These are phyloP conservation scores for Borealophlyctis nickersoniae DNA, from an alignment of 192 early-diverging fungal genomes.

Conservation along the genomic window DNA sequence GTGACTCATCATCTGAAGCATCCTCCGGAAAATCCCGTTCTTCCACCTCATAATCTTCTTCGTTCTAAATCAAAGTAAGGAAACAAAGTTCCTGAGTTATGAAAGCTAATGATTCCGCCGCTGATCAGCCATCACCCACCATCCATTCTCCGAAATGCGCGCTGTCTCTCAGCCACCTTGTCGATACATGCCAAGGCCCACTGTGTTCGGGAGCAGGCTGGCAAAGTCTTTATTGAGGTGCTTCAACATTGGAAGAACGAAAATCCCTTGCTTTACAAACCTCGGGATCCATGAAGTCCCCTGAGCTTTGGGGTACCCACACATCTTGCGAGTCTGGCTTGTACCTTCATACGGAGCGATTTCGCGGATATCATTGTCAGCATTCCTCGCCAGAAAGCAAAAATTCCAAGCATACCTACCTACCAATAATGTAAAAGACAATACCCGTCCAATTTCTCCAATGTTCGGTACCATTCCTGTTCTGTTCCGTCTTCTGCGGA, in stretches of 20 bases:
- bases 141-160: conserved; percentile 73
- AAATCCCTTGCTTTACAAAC: neutral
- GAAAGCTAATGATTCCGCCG: no score
- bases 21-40: conserved; percentile 28
- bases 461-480: conserved; percentile 27
- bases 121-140: conserved; percentile 16
- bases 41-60: conserved; percentile 75
- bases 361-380: no score
- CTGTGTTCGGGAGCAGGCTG: conserved; percentile 52
- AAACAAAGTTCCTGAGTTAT: no score
- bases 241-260: neutral
- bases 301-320: conserved; percentile 21
- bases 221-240: no score
- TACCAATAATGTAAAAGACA: conserved; percentile 34
- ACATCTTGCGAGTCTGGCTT: conserved; percentile 27
- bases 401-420: no score
- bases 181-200: conserved; percentile 68
- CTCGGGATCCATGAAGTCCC: conserved; percentile 31
- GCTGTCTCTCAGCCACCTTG: conserved; percentile 76
- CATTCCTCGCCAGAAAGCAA: no score
- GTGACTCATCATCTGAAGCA: neutral
- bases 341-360: conserved; percentile 3
- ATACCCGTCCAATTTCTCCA: conserved; percentile 27
- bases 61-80: no score
- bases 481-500: neutral